Base-by-base conservation (phyloP, 805 yeast species). In the Candida chilensis region DNA sequence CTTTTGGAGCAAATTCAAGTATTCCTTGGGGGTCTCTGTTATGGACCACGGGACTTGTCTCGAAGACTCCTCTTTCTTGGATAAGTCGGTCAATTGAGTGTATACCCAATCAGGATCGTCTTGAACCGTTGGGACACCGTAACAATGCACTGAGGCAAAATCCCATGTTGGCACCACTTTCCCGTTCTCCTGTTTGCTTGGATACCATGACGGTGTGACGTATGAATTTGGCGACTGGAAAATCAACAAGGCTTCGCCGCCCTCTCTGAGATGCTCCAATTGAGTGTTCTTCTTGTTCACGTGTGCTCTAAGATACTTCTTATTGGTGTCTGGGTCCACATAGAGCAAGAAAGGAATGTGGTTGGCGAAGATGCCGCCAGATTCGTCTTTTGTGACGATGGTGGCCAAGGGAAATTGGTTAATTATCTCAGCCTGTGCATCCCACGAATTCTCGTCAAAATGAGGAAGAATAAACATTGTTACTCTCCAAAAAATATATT, bases 141-240 rank as follows among this genome's bases (percentile, higher is more conserved):
- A 55, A 26, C 67, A 55, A 42, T 78, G 82, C 19, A 69, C 74
- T 4, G 70, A 51, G 2, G 70, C 73, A 49, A 67, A 76, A 45
- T 72, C 77, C 83, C 83, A 78, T 1, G 84, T 77, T 12, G 84
- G 82, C n/a, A 76, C 84, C 25, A 60, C 63, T 43, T 74, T 76
- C 37, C 73, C 78, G 19, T 78, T 70, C 28, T 59, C 60, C 28
- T 61, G 51, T 51, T 77, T 76, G 14, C 64, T 57, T 5, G 73
- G 68, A 42, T 78, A 78, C 65, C 75, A 77, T 11, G 63, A 47
- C 2, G 85, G 82, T 16, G 75, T 50, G 15, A 77, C 65, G 44
- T 78, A 78, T 1, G 72, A 51, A 41, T 71, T 60, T 3, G 45
- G 52, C 5, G 73, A 58, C 45, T 66, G 71, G 56, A 77, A 78